Evolutionary conservation across 2,329 filamentous ascomycete species (phyloP).

Genomic region (Colletotrichum sp.): DNA sequence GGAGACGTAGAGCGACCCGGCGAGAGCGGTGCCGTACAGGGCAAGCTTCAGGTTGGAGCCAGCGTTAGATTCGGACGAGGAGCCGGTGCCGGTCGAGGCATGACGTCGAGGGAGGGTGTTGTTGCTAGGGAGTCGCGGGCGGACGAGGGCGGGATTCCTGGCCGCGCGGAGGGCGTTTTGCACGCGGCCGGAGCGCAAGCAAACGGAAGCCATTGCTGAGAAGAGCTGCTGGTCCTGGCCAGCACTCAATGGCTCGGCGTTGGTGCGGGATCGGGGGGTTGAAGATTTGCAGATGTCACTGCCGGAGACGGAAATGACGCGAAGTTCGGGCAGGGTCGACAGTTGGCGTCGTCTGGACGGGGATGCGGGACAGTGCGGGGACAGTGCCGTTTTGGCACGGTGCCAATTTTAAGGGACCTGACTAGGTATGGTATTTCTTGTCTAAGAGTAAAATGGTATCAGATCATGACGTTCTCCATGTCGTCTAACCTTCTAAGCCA

Average conservation of each 20-base stretch:
- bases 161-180: slow-evolving; percentile 25
- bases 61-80: slow-evolving; percentile 29
- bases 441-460: background rate
- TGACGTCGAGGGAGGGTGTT: slow-evolving; percentile 30
- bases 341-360: background rate
- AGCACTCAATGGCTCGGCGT: slow-evolving; percentile 36
- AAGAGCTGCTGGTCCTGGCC: slow-evolving; percentile 28
- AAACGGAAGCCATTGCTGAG: slow-evolving; percentile 34
- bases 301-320: background rate
- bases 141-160: slow-evolving; percentile 19
- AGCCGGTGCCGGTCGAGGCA: slow-evolving; percentile 28
- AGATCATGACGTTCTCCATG: slow-evolving; percentile 16
- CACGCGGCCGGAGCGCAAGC: slow-evolving; percentile 27
- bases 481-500: background rate
- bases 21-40: slow-evolving; percentile 45
- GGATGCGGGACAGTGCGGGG: background rate
- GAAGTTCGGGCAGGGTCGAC: background rate
- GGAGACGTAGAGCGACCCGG: slow-evolving; percentile 46
- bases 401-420: background rate
- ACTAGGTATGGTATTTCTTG: background rate
- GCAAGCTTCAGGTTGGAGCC: slow-evolving; percentile 39
- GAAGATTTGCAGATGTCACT: background rate
- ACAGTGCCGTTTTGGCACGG: background rate
- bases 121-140: slow-evolving; percentile 27
- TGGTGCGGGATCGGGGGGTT: background rate